Evolutionary conservation across 192 early-diverging fungal species (phyloP).

Genomic region (Spinellus fusiger): DNA sequence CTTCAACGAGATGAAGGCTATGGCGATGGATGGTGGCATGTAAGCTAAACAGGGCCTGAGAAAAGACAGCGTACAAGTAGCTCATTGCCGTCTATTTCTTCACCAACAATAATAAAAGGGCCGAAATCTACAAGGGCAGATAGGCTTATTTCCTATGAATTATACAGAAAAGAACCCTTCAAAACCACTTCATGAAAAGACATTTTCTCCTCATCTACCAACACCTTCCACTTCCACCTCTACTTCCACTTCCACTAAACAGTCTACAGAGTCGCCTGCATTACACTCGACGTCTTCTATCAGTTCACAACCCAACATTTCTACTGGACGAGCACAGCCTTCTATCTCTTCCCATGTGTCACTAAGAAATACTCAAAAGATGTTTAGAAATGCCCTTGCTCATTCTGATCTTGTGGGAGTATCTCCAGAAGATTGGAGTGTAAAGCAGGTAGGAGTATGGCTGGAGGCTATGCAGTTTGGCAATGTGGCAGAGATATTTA

Average conservation of each 20-base stretch:
- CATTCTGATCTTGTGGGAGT: background rate
- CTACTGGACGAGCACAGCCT: background rate
- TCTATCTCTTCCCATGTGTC: background rate
- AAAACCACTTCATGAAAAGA: background rate
- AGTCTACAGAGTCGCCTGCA: background rate
- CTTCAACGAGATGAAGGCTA: conserved; percentile 70
- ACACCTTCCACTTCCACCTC: background rate
- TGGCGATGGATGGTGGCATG: conserved; percentile 81
- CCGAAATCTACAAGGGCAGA: conserved; percentile 50
- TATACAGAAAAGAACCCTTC: conserved; percentile 34
- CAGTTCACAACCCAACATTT: background rate
- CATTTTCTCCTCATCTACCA: background rate
- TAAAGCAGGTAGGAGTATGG: conserved; percentile 22
- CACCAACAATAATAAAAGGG: conserved; percentile 39
- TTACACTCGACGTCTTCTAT: background rate
- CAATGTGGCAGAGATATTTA: conserved; percentile 6
- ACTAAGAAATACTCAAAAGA: background rate
- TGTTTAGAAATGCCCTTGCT: background rate
- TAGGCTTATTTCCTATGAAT: conserved; percentile 71
- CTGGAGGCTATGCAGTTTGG: conserved; percentile 19
- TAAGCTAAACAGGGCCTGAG: conserved; percentile 5
- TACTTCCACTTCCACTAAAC: background rate
- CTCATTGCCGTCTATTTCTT: background rate
- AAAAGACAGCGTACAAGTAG: background rate
- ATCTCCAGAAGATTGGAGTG: conserved; percentile 17